Percentiles rank a stretch among this genome's conserved stretches.
These are phyloP conservation scores for Populus nigra DNA, from an alignment of 345 rosid genomes.

Conservation along the genomic window DNA sequence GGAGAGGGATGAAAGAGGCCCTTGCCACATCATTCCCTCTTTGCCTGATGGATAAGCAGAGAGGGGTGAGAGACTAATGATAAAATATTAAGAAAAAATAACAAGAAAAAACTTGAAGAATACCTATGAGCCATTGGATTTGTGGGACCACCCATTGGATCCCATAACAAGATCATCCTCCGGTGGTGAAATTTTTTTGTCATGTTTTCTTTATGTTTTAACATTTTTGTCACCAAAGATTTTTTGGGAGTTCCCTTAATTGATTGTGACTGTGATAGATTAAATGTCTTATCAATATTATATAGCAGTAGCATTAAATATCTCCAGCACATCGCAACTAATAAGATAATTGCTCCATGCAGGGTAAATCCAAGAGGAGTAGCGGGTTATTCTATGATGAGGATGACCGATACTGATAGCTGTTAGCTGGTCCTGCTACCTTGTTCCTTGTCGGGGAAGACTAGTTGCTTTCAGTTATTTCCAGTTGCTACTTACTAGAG, in stretches of 20 bases:
- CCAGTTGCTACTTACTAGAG: not conserved
- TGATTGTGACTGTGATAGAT: not conserved
- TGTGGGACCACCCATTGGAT: too few species aligned
- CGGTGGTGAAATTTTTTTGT: too few species aligned
- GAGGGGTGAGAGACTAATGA: too few species aligned
- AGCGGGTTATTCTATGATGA: slow-evolving; percentile 26
- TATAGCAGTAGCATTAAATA: not conserved
- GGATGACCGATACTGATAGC: slow-evolving; percentile 23
- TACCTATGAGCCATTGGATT: too few species aligned
- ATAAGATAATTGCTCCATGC: slow-evolving; percentile 10
- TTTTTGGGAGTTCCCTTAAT: not conserved
- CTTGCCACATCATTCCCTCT: too few species aligned
- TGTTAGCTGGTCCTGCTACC: not conserved
- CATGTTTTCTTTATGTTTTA: too few species aligned
- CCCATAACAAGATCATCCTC: too few species aligned
- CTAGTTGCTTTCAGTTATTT: not conserved
- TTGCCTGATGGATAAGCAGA: too few species aligned
- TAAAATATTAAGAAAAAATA: too few species aligned
- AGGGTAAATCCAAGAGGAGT: slow-evolving; percentile 57
- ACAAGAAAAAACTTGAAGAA: too few species aligned
- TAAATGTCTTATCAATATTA: not conserved
- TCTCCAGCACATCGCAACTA: not conserved
- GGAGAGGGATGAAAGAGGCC: not conserved
- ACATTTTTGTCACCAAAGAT: too few species aligned
- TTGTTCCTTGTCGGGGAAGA: not conserved